phyloP scores from a whole-genome alignment of 495 filamentous ascomycete species.

The Penicillium tannophilum region DNA sequence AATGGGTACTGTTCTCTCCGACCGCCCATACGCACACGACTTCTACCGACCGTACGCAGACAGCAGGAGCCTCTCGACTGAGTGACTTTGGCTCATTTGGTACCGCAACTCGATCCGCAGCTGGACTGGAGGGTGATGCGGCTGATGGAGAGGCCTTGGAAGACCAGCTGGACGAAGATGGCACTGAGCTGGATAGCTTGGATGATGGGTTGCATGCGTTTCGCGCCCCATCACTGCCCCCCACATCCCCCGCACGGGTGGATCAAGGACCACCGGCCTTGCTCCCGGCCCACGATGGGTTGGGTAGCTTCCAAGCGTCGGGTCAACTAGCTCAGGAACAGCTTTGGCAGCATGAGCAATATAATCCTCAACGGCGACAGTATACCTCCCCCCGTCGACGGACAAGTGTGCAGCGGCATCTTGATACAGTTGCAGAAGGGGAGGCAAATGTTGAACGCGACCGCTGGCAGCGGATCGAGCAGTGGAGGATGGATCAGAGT shows the following conservation, averaged over 20 bases:
- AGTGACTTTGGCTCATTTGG: slow-evolving; percentile 86
- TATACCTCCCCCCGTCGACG: slow-evolving; percentile 40
- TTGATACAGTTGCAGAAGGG: slow-evolving; percentile 66
- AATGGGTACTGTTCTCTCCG: slow-evolving; percentile 96
- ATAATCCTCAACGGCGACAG: slow-evolving; percentile 64
- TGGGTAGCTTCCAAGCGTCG: slow-evolving; percentile 75
- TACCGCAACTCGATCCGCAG: slow-evolving; percentile 56
- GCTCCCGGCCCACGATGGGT: slow-evolving; percentile 86
- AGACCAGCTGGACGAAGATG: slow-evolving; percentile 65
- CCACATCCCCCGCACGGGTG: slow-evolving; percentile 45
- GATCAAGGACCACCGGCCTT: slow-evolving; percentile 61
- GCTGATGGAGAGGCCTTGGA: slow-evolving; percentile 50
- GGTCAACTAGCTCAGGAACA: slow-evolving; percentile 67
- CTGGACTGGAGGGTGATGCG: slow-evolving; percentile 49
- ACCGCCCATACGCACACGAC: slow-evolving; percentile 68
- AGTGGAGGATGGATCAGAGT: slow-evolving; percentile 92
- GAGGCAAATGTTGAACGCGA: slow-evolving; percentile 60
- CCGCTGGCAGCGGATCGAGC: slow-evolving; percentile 78
- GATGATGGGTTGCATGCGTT: slow-evolving; percentile 90
- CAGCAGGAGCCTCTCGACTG: slow-evolving; percentile 70
- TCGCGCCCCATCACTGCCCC: slow-evolving; percentile 61
- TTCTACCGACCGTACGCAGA: slow-evolving; percentile 72
- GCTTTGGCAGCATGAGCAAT: slow-evolving; percentile 81
- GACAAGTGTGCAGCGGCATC: slow-evolving; percentile 63
- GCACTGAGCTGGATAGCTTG: slow-evolving; percentile 79